Conservation (phyloP, 2,329 filamentous ascomycete genomes). For the Fusarium dlaminii region DNA sequence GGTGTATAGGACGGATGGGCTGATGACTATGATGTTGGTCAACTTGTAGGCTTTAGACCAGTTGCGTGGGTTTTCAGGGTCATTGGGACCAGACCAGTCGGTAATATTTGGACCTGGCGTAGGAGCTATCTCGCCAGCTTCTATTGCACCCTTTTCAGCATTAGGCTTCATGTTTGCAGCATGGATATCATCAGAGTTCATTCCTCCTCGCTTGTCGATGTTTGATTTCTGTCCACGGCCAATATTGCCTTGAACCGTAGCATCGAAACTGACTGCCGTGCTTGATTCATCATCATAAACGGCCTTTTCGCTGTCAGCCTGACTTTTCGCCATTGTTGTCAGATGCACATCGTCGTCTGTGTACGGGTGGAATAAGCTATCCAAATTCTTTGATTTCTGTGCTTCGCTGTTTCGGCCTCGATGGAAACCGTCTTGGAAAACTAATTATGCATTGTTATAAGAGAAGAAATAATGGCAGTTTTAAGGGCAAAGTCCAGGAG, state of each 20-base stretch:
- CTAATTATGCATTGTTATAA: rapidly evolving
- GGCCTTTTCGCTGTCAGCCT: background rate
- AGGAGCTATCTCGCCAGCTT: background rate
- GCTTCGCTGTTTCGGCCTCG: background rate
- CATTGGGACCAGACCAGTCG: background rate
- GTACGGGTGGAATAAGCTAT: background rate
- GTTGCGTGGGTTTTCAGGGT: background rate
- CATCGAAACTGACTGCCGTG: background rate
- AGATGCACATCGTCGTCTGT: background rate
- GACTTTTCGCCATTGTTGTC: background rate
- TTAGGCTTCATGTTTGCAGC: rapidly evolving
- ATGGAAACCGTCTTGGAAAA: rapidly evolving
- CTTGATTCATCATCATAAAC: background rate
- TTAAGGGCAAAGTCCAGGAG: rapidly evolving
- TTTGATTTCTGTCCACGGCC: background rate
- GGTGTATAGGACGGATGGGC: background rate
- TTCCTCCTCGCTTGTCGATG: background rate
- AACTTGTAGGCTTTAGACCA: background rate
- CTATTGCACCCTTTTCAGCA: rapidly evolving
- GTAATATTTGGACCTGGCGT: background rate
- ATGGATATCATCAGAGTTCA: background rate
- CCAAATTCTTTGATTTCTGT: no score
- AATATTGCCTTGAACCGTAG: no score
- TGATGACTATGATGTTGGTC: background rate
- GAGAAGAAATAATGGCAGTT: rapidly evolving